A percentile compares a stretch with the other conserved stretches of the same genome.
phyloP scores from a whole-genome alignment of 805 yeast species.

The Pichia ethanolica region DNA sequence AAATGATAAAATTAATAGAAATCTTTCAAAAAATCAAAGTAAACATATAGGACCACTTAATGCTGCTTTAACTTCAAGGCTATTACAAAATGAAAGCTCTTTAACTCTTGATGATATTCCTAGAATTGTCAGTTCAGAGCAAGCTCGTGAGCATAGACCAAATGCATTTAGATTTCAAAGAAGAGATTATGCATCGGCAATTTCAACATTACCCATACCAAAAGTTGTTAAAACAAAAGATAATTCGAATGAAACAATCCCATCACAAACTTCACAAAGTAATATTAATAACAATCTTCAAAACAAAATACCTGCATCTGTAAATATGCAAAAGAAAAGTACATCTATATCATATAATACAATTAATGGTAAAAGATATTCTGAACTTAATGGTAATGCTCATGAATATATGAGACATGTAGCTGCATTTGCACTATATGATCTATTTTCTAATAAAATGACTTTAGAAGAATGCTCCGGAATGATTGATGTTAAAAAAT shows the following conservation, averaged over 20 bases:
- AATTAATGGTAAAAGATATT: conserved; percentile 33
- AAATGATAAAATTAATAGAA: conserved; percentile 1
- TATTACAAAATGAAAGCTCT: conserved; percentile 73
- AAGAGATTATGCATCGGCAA: conserved; percentile 24
- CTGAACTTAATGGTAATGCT: conserved; percentile 54
- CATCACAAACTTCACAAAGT: background rate
- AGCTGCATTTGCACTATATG: conserved; percentile 46
- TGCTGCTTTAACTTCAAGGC: conserved; percentile 47
- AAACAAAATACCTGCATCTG: too few species aligned
- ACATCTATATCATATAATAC: background rate
- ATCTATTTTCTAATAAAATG: conserved; percentile 19
- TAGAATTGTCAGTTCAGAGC: conserved; percentile 93
- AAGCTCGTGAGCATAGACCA: conserved; percentile 88
- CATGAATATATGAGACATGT: conserved; percentile 52
- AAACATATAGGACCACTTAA: conserved; percentile 22
- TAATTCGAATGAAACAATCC: background rate
- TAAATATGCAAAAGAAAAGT: background rate
- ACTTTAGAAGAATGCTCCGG: conserved; percentile 34
- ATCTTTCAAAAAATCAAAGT: background rate
- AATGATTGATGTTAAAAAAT: conserved; percentile 37
- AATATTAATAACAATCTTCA: too few species aligned
- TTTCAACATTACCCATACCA: conserved; percentile 31
- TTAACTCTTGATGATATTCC: conserved; percentile 94
- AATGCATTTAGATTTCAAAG: conserved; percentile 84
- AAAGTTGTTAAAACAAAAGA: conserved; percentile 20